Percentiles rank a stretch among this genome's conserved stretches.
These are phyloP conservation scores for Solanum pennellii DNA, from an alignment of 257 asterid species.

Conservation along the genomic window DNA sequence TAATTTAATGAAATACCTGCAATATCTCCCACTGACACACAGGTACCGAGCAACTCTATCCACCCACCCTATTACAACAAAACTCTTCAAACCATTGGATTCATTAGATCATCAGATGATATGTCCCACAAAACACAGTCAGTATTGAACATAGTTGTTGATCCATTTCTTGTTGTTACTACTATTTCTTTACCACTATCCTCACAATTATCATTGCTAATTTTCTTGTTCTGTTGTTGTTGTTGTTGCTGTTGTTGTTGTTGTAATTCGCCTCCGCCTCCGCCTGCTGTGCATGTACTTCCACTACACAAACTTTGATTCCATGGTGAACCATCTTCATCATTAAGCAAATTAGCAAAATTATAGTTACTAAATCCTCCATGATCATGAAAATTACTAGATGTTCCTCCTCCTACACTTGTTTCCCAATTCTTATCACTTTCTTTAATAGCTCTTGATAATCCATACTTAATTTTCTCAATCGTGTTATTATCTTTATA, in stretches of 20 bases:
- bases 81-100: background rate
- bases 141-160: background rate
- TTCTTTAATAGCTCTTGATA: background rate
- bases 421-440: background rate
- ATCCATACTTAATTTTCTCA: background rate
- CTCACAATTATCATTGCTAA: background rate
- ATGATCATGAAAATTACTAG: background rate
- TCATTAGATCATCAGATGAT: background rate
- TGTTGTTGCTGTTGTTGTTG: background rate
- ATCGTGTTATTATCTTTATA: background rate
- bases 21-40: background rate
- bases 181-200: background rate
- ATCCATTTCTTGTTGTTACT: background rate
- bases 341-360: background rate
- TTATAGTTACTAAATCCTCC: background rate
- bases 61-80: background rate
- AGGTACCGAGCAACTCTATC: background rate
- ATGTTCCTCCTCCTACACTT: background rate
- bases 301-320: background rate
- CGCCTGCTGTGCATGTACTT: background rate
- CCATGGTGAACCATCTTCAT: background rate
- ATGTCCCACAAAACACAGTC: background rate
- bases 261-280: background rate
- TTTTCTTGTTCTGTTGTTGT: background rate
- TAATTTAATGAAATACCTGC: background rate